Percentiles rank a stretch among this genome's conserved stretches.
Evolutionary conservation across 257 asterid genomes (phyloP).

Genomic region (Nemophila menziesii): DNA sequence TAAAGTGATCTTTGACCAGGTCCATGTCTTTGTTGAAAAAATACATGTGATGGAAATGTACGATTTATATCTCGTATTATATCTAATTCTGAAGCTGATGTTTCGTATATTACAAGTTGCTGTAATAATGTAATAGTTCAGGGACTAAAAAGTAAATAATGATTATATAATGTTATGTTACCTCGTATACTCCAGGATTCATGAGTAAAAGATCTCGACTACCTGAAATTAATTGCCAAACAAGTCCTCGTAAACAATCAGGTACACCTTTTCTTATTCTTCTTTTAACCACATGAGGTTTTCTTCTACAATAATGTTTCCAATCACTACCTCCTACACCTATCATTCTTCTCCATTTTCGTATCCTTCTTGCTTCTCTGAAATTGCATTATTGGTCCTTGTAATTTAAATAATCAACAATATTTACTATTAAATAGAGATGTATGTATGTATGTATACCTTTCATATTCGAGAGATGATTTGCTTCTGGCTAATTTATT

Average conservation of each 20-base stretch:
- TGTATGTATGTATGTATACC: slow-evolving; percentile 27
- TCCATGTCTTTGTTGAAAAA: slow-evolving; percentile 99
- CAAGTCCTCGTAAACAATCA: slow-evolving; percentile 95
- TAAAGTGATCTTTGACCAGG: slow-evolving; percentile 99
- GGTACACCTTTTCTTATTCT: slow-evolving; percentile 98
- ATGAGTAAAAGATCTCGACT: slow-evolving; percentile 93
- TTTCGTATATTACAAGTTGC: slow-evolving; percentile 98
- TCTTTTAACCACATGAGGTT: slow-evolving; percentile 88
- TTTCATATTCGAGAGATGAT: slow-evolving; percentile 59
- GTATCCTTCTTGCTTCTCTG: slow-evolving; percentile 85
- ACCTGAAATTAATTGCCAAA: slow-evolving; percentile 96
- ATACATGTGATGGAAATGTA: slow-evolving; percentile 94
- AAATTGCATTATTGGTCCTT: slow-evolving; percentile 2
- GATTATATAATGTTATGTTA: slow-evolving; percentile 12
- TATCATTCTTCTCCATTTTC: slow-evolving; percentile 98
- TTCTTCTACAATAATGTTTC: slow-evolving; percentile 90
- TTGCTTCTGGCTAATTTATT: slow-evolving; percentile 52
- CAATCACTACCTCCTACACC: slow-evolving; percentile 99
- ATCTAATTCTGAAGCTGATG: slow-evolving; percentile 95
- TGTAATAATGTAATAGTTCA: slow-evolving; percentile 28
- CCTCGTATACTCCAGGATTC: slow-evolving; percentile 99
- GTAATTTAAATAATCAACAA: too few species aligned
- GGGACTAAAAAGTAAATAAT: slow-evolving; percentile 8
- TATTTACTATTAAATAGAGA: background rate
- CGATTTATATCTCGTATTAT: slow-evolving; percentile 97